Evolutionary conservation across 495 filamentous ascomycete genomes (phyloP).

Genomic region (Symbiotaphrina buchneri): DNA sequence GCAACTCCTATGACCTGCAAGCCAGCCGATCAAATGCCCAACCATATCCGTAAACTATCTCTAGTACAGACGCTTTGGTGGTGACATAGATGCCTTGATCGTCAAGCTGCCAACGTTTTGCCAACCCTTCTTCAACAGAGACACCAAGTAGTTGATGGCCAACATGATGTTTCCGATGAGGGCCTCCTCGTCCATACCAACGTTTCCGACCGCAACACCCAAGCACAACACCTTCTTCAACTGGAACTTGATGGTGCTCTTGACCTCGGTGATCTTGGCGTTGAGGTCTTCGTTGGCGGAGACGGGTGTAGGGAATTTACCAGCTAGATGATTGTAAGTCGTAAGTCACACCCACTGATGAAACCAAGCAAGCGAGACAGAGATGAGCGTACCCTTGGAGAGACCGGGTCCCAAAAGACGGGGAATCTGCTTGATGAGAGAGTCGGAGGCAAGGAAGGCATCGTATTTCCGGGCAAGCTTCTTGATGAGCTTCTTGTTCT

Average conservation of each 20-base stretch:
- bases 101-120: conserved; percentile 99
- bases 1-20: background rate
- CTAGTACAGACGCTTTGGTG: conserved; percentile 92
- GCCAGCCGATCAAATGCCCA: background rate
- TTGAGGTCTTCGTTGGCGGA: conserved; percentile 84
- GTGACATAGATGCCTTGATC: conserved; percentile 98
- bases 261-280: conserved; percentile 93
- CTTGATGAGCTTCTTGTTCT: conserved; percentile 99
- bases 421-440: conserved; percentile 97
- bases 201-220: conserved; percentile 96
- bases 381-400: conserved; percentile 55
- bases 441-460: conserved; percentile 89
- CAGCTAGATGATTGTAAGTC: conserved; percentile 28
- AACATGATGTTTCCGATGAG: conserved; percentile 91
- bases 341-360: background rate
- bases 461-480: conserved; percentile 99
- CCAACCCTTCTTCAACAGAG: conserved; percentile 98
- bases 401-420: conserved; percentile 97
- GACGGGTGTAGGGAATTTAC: conserved; percentile 97
- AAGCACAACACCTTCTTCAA: conserved; percentile 99
- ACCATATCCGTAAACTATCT: conserved; percentile 2
- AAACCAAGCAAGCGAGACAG: background rate
- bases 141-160: conserved; percentile 98
- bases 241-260: conserved; percentile 99
- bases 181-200: conserved; percentile 91